Percentiles rank a stretch among this genome's conserved stretches.
Evolutionary conservation across 163 green algal species (phyloP).

Genomic region (Chloroidium sp.): DNA sequence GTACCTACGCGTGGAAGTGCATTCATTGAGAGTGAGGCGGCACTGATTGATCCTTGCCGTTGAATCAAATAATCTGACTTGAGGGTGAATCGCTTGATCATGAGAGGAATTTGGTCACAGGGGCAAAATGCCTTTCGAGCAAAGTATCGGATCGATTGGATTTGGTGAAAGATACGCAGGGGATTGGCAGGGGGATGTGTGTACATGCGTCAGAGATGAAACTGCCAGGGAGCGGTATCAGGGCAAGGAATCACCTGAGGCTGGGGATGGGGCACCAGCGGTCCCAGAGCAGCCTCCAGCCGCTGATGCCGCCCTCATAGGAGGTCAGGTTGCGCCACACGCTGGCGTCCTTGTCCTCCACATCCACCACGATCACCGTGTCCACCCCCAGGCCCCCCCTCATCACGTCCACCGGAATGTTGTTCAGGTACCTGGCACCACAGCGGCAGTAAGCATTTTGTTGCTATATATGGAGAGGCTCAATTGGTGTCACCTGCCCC

Average conservation of each 20-base stretch:
- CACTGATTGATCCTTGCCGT: no score
- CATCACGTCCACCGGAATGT: slow-evolving; percentile 74
- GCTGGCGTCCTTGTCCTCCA: slow-evolving; percentile 62
- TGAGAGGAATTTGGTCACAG: neutral
- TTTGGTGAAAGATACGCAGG: neutral
- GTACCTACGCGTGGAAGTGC: slow-evolving; percentile 9
- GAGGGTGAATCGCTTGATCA: no score
- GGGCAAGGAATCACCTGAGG: slow-evolving; percentile 18
- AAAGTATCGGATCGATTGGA: neutral
- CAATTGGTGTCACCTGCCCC: no score
- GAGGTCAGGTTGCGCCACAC: slow-evolving; percentile 58
- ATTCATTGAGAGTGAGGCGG: no score
- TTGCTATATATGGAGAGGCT: no score
- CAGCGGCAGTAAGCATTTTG: slow-evolving; percentile 34
- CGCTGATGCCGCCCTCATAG: slow-evolving; percentile 60
- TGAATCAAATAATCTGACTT: no score
- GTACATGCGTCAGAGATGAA: neutral
- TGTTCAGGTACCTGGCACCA: slow-evolving; percentile 48
- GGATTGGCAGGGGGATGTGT: neutral
- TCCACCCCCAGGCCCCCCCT: slow-evolving; percentile 50
- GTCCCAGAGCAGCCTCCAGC: slow-evolving; percentile 76
- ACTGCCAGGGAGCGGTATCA: neutral
- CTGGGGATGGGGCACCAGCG: slow-evolving; percentile 44
- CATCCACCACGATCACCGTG: slow-evolving; percentile 64
- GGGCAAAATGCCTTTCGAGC: neutral